Base-by-base conservation (phyloP, 306 rosid genomes). In the Castanea mollissima region DNA sequence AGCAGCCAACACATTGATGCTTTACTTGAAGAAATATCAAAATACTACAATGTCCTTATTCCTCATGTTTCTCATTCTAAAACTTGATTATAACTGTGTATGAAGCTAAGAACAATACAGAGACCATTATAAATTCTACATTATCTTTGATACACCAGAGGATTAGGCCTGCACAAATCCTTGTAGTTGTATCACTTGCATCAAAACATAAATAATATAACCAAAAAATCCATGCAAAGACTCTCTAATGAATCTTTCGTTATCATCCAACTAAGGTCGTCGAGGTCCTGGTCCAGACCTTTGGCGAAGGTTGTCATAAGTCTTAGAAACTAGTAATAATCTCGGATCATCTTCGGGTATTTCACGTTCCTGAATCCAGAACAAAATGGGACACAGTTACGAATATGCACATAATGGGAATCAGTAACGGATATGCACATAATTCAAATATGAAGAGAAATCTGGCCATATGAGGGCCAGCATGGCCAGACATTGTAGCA, bases 321-420 rank as follows among this genome's bases (percentile, higher is more conserved):
- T 85, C 76, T 56, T 79, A 63, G 88, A 55, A 54, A 93, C 99
- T 69, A 75, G 67, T 27, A 84, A 0, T n/a, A 93, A 91, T 70
- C 99, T 87, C 25, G 96, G 92, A 85, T 95, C 99, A 57, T 93
- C 93, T 75, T 76, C 88, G 21, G 99, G 99, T 68, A 95, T 87
- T 80, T 91, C 87, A 1, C 97, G 94, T 6, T 77, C 85, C 99
- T 95, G 87, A 78, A 87, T 65, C 73, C 20, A 41, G 63, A 65
- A 70, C 0, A 69, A 63, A 77, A 13, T 14, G 25, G 20, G 54
- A 41, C 46, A 41, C 46, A 2, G 46, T 41, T 41, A 41, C 3
- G 12, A 41, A 41, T 41, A 41, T 41, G 46, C 46, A 44, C 63
- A 14, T 21, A 46, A 19, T 29, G 29, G 21, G 44, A 51, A 59